Conservation (phyloP, 2,329 filamentous ascomycete genomes). For the Teratosphaeria nubilosa region DNA sequence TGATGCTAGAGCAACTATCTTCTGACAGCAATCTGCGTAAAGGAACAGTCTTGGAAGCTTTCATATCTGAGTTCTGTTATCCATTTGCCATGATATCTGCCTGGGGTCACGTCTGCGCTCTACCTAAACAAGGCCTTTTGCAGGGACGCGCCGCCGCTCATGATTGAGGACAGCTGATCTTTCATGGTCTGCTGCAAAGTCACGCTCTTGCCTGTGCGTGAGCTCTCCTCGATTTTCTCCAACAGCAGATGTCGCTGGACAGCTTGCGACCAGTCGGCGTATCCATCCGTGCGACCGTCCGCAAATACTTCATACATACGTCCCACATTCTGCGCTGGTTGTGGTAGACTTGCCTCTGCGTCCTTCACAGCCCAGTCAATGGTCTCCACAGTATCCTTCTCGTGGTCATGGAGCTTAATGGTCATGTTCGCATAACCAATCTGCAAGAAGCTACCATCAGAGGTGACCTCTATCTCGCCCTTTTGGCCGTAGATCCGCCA, state of each 20-base stretch:
- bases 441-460: not conserved
- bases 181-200: not conserved
- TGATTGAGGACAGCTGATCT: not conserved
- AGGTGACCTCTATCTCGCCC: not conserved
- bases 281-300: not conserved
- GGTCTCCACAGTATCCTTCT: not conserved
- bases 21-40: not conserved
- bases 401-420: not conserved
- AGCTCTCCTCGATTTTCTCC: not conserved
- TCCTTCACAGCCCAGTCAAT: not conserved
- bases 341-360: not conserved
- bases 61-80: not conserved
- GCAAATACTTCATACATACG: not conserved
- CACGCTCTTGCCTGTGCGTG: not conserved
- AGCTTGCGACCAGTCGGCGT: not conserved
- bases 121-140: not conserved
- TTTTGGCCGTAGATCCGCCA: not conserved
- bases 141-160: not conserved
- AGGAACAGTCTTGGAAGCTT: not conserved
- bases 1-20: not conserved
- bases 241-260: not conserved
- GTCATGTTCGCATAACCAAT: not conserved
- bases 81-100: not conserved
- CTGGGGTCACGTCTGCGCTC: not conserved
- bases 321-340: not conserved